Percentiles rank a stretch among this genome's conserved stretches.
These are phyloP conservation scores for Quercus lobata DNA, from an alignment of 331 rosid species.

Conservation along the genomic window DNA sequence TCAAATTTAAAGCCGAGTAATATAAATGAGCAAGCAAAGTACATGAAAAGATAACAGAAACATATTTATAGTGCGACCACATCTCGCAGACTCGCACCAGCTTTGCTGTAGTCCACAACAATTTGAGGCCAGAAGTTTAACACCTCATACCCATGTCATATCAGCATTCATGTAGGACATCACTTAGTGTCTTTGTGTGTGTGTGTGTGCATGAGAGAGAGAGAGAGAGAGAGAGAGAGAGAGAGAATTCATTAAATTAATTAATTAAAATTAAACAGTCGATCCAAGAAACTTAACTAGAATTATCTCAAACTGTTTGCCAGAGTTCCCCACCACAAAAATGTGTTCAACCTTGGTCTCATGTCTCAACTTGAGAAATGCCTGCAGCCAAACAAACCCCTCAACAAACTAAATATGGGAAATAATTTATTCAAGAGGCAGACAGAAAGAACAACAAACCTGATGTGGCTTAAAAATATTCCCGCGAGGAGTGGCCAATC, in stretches of 20 bases:
- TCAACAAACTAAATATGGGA: slow-evolving; percentile 30
- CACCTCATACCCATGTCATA: not conserved
- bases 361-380: slow-evolving; percentile 78
- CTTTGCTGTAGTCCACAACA: not conserved
- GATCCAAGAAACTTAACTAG: slow-evolving; percentile 66
- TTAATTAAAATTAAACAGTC: not conserved
- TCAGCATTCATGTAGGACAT: not conserved
- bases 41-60: not conserved
- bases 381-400: slow-evolving; percentile 55
- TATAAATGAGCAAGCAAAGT: not conserved
- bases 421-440: slow-evolving; percentile 16
- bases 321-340: slow-evolving; percentile 70
- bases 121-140: not conserved
- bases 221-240: not conserved
- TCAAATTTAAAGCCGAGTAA: not conserved
- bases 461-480: slow-evolving; percentile 82
- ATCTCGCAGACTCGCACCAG: not conserved
- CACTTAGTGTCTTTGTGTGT: no score
- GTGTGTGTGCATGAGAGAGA: not conserved
- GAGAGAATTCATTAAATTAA: not conserved
- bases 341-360: slow-evolving; percentile 81
- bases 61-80: not conserved
- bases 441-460: slow-evolving; percentile 45
- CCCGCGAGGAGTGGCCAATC: slow-evolving; percentile 68
- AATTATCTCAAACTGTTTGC: slow-evolving; percentile 73